Percentiles rank a stretch among this genome's conserved stretches.
Conservation (phyloP, 1,284 basidiomycete genomes). For the Hemileia vastatrix region DNA sequence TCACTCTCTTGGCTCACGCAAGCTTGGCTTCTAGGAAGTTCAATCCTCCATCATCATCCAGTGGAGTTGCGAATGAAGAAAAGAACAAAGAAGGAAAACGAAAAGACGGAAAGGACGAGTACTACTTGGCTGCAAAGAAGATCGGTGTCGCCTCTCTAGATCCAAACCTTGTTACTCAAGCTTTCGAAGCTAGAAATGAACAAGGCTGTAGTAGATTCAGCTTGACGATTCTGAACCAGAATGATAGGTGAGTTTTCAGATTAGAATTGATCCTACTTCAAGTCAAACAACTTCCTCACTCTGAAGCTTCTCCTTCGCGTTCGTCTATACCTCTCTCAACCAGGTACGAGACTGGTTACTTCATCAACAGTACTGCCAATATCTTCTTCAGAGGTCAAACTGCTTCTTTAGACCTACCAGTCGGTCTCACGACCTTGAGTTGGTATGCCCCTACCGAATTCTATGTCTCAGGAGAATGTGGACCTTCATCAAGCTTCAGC, state of each 20-base stretch:
- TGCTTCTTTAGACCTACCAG: slow-evolving; percentile 4
- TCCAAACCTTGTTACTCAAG: neutral
- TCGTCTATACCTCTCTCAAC: too few relatives aligned
- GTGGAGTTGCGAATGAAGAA: neutral
- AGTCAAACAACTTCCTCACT: neutral
- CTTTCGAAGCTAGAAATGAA: neutral
- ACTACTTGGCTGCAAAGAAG: neutral
- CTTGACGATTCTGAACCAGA: neutral
- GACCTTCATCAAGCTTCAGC: too few relatives aligned
- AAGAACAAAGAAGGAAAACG: neutral
- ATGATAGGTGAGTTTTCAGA: neutral
- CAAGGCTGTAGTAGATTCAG: neutral
- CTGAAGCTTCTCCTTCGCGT: neutral
- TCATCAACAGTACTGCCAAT: slow-evolving; percentile 19
- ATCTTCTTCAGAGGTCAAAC: slow-evolving; percentile 26
- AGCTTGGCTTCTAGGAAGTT: neutral
- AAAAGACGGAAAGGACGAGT: neutral
- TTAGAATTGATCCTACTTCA: neutral
- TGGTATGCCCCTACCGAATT: neutral
- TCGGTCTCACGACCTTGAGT: neutral
- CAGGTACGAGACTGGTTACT: slow-evolving; percentile 26
- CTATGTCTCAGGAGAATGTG: neutral
- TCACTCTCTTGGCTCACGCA: neutral
- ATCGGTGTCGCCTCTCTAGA: neutral
- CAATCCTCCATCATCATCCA: neutral